Evolutionary conservation across 257 asterid genomes (phyloP), one percentile per base, ranked within the genome.

Genomic region (Fraxinus excelsior): DNA sequence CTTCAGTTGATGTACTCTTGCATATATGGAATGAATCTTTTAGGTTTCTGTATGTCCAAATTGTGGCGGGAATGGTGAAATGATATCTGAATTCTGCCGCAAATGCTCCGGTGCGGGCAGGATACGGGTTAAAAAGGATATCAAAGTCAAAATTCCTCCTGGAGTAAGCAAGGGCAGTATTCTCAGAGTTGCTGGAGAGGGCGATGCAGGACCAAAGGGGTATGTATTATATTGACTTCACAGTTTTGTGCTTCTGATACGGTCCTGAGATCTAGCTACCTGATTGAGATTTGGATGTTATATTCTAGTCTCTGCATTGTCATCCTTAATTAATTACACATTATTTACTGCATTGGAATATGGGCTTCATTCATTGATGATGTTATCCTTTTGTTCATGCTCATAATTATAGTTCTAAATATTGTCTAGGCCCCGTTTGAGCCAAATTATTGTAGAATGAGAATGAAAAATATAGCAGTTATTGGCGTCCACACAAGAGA

Each of bases 131-230:
- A 93, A 83, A 83, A 96, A 93, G 86, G 97, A 90, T 79, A 89
- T 96, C 81, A 96, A 93, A 86, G 95, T 96, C 79, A 96, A 96
- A 89, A 88, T 96, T 79, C 99, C 99, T 82, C 98, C 99, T 76
- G 98, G 99, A 78, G 98, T 96, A 44, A 87, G 92, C 96, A 91
- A 87, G 85, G 99, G 99, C 78, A 96, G 98, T 83, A 90, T 96
- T 77, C 98, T 96, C 71, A 89, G 98, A 83, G 99, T 96, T 87
- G 89, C 93, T 70, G 98, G 98, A 82, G 99, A 96, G 88, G 99
- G 99, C 65, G 99, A 96, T 82, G 96, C 99, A 14, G 98, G 98
- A 77, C 91, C 94, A 80, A 93, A 85, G 86, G 98, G 99, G 99
- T 96, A 93, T 70, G 86, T 65, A 29, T 73, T 34, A 34, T 53